Evolutionary conservation across 179 eudicot genomes (phyloP), one percentile per base, ranked within the genome.

Genomic region (Silene noctiflora): DNA sequence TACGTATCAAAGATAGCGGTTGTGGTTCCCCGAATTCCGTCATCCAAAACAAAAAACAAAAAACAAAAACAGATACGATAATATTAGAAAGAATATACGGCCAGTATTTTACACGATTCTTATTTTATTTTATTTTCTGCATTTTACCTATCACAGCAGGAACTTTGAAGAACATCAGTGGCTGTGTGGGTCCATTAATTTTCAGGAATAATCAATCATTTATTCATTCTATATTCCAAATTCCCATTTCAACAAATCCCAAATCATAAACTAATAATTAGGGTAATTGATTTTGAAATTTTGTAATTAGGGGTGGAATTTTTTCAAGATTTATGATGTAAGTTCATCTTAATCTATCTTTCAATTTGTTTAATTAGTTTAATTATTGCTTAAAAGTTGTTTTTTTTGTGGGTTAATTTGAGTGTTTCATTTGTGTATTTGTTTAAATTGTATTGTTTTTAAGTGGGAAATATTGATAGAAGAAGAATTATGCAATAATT

Each of bases 311-410:
- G 53, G 46, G n/a, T 35, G 5, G 42, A 0, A 51, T 42, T 14
- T 44, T 22, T 44, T 22, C 33, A 22, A 21, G 59, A 46, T 46
- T 69, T 69, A 10, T 44, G 59, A 69, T 61, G 80, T 77, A 71
- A 77, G 80, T 62, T 13, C 11, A 20, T 42, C 9, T 55, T 20
- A 4, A 12, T 62, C 19, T 33, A 1, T 9, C n/a, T 19, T 21
- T 35, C 42, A 0, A 35, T 35, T 35, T 64, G 0, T 67, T 42
- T 10, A 56, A 59, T 39, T 39, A 4, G 0, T 67, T 42, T 42
- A 56, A 59, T 39, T 39, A 4, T n/a, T 20, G 6, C 9, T 62
- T 44, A 11, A 20, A 20, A 6, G 39, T 14, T 72, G 2, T 55
- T 16, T 19, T 21, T 20, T 69, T 44, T 33, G 31, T 69, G 72